Evolutionary conservation across 495 filamentous ascomycete genomes (phyloP).

Genomic region (Hypoxylon lenormandii): DNA sequence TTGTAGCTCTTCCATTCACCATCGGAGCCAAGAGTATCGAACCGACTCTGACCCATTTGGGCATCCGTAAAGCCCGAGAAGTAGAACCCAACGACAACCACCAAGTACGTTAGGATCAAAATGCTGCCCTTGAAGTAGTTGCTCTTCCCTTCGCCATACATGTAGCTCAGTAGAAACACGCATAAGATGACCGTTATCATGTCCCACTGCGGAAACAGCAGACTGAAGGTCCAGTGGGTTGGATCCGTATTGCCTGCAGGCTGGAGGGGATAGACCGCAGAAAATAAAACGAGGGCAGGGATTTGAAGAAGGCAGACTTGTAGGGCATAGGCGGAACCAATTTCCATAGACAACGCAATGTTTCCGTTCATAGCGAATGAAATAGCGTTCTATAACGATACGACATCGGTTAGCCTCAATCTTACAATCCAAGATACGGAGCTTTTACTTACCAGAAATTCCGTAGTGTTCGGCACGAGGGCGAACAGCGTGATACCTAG

Average conservation of each 20-base stretch:
- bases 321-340: constrained; percentile 95
- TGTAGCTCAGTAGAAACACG: constrained; percentile 95
- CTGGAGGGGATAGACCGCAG: constrained; percentile 66
- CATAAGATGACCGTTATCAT: constrained; percentile 98
- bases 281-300: constrained; percentile 91
- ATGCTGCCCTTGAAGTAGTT: constrained; percentile 95
- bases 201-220: constrained; percentile 99
- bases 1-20: constrained; percentile 65
- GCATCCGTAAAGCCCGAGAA: constrained; percentile 78
- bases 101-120: constrained; percentile 90
- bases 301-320: constrained; percentile 98
- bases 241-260: constrained; percentile 63
- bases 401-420: constrained; percentile 52
- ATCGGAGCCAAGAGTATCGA: constrained; percentile 72
- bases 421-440: not conserved
- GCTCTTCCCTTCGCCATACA: constrained; percentile 98
- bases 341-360: constrained; percentile 98
- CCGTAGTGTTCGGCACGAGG: constrained; percentile 96
- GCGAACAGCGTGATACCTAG: constrained; percentile 97
- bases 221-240: constrained; percentile 82
- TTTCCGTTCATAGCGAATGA: constrained; percentile 99
- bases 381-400: constrained; percentile 82
- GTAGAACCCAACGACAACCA: constrained; percentile 92
- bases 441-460: constrained; percentile 80
- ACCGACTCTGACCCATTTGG: constrained; percentile 67